These are phyloP conservation scores for Tolypocladium album DNA, from an alignment of 2,329 filamentous ascomycete species.

Conservation along the genomic window DNA sequence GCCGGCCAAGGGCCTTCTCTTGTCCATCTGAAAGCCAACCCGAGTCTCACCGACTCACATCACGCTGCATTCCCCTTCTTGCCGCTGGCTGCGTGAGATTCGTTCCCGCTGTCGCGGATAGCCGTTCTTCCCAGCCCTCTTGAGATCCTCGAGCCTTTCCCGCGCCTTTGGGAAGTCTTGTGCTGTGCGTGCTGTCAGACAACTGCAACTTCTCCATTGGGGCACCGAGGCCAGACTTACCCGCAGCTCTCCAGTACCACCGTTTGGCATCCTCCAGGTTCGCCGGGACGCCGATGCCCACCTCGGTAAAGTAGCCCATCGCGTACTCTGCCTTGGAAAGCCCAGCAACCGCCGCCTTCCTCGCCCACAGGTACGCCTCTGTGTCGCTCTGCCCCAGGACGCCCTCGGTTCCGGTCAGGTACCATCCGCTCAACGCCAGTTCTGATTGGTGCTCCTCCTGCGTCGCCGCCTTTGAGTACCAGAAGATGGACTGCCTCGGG, in stretches of 20 bases:
- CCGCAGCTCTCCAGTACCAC: constrained; percentile 96
- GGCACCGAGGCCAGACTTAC: constrained; percentile 44
- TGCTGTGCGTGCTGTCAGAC: constrained; percentile 37
- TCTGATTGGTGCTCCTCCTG: constrained; percentile 94
- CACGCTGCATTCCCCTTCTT: constrained; percentile 77
- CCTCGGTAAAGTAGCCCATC: constrained; percentile 93
- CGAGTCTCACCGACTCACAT: constrained; percentile 50
- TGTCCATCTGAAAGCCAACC: not conserved
- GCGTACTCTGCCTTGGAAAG: constrained; percentile 93
- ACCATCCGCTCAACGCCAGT: constrained; percentile 80
- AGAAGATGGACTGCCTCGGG: constrained; percentile 74
- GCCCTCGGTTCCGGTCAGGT: constrained; percentile 80
- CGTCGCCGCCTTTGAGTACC: constrained; percentile 84
- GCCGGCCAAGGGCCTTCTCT: not conserved
- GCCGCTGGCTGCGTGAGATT: constrained; percentile 72
- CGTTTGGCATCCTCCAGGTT: constrained; percentile 92
- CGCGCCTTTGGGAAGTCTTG: constrained; percentile 92
- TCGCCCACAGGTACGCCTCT: constrained; percentile 93
- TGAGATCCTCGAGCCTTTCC: constrained; percentile 85
- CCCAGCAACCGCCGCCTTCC: constrained; percentile 81
- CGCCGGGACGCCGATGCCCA: constrained; percentile 77
- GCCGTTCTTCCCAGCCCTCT: constrained; percentile 61
- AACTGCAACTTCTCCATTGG: not conserved
- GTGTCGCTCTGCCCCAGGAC: constrained; percentile 88
- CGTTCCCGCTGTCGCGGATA: constrained; percentile 62